Conservation (phyloP, 2,329 filamentous ascomycete species). For the Epichloe uncinata region DNA sequence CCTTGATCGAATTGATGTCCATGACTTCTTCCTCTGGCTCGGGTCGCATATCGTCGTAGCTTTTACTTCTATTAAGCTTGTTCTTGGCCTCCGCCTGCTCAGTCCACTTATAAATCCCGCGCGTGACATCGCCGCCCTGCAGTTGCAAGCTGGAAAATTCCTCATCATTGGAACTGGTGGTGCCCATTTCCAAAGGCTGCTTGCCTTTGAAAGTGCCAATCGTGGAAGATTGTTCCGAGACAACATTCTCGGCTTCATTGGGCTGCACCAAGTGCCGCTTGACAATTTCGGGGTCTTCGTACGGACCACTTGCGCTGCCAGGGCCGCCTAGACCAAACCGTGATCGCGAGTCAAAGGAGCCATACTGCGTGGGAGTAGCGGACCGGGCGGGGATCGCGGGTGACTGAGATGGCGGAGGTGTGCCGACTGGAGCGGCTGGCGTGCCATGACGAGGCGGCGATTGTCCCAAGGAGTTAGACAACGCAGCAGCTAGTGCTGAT, state of each 20-base stretch:
- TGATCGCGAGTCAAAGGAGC: conserved; percentile 65
- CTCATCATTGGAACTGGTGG: conserved; percentile 43
- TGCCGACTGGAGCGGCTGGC: conserved; percentile 44
- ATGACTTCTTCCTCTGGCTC: conserved; percentile 68
- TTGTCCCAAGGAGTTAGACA: conserved; percentile 59
- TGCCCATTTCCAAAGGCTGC: conserved; percentile 28
- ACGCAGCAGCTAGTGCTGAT: conserved; percentile 78
- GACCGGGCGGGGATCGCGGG: conserved; percentile 21
- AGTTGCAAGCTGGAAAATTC: conserved; percentile 89
- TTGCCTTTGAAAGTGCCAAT: conserved; percentile 39
- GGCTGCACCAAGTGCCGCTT: conserved; percentile 76
- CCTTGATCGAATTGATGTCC: conserved; percentile 81
- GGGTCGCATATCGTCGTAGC: conserved; percentile 66
- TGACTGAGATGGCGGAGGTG: conserved; percentile 35
- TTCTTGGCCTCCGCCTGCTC: conserved; percentile 68
- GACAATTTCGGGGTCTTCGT: conserved; percentile 85
- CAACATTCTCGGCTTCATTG: conserved; percentile 29
- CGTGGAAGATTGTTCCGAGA: conserved; percentile 32
- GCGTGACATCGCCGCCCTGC: conserved; percentile 87
- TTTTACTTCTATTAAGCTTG: conserved; percentile 67
- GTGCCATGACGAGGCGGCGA: conserved; percentile 59
- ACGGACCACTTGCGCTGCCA: conserved; percentile 34
- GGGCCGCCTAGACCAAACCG: conserved; percentile 29
- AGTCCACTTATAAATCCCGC: conserved; percentile 93
- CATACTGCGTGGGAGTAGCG: conserved; percentile 61